These are phyloP conservation scores for Powellomyces hirtus DNA, from an alignment of 192 early-diverging fungal species.

Conservation along the genomic window DNA sequence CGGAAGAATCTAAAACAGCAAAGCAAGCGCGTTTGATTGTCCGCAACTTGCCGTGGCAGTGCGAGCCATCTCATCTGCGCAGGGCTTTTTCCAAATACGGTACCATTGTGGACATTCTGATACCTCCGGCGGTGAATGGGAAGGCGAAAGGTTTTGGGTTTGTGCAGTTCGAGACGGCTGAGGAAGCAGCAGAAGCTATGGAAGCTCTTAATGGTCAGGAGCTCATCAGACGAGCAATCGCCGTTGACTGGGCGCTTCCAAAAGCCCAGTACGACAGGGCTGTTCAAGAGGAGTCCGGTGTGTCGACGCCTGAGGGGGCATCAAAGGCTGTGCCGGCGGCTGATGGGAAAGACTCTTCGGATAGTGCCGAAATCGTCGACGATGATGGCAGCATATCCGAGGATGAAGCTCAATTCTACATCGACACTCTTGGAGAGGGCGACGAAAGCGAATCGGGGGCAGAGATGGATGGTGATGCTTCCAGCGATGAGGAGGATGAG, in stretches of 20 bases:
- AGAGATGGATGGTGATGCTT: conserved; percentile 43
- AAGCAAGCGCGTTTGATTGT: conserved; percentile 80
- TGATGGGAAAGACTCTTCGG: neutral
- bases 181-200: conserved; percentile 58
- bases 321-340: neutral
- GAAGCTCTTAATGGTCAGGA: conserved; percentile 69
- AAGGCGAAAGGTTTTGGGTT: conserved; percentile 87
- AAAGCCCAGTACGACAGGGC: conserved; percentile 61
- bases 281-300: conserved; percentile 18
- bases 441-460: conserved; percentile 28
- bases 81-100: conserved; percentile 67
- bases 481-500: conserved; percentile 38
- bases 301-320: conserved; percentile 29
- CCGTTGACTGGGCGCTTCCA: conserved; percentile 81
- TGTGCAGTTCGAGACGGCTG: conserved; percentile 74
- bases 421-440: conserved; percentile 36
- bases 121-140: conserved; percentile 76
- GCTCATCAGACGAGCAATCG: conserved; percentile 69
- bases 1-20: conserved; percentile 25
- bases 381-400: conserved; percentile 30
- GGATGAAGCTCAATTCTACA: conserved; percentile 35
- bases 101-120: conserved; percentile 63
- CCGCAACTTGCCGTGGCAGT: conserved; percentile 81
- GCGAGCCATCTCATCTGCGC: conserved; percentile 47
- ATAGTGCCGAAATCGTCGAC: conserved; percentile 9